Evolutionary conservation across 208 protist genomes (phyloP).

Genomic region (Crithidia brevicula): DNA sequence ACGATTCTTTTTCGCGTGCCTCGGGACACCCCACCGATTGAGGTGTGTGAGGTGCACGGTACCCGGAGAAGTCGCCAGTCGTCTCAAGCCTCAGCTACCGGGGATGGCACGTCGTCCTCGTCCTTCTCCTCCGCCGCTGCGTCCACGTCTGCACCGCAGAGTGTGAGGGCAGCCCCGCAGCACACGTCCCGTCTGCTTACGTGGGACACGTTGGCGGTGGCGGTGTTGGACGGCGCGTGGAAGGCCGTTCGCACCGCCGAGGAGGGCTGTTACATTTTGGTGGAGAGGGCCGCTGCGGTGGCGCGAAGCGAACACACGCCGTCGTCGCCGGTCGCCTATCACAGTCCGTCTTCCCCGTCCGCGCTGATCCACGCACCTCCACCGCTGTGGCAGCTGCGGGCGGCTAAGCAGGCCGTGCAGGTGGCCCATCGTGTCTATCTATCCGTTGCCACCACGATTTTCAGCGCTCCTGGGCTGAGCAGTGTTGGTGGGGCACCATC

Average conservation of each 20-base stretch:
- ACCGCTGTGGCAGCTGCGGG: conserved; percentile 8
- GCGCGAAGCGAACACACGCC: conserved; percentile 9
- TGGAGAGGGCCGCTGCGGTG: neutral
- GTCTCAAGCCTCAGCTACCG: neutral
- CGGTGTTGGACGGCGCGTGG: conserved; percentile 33
- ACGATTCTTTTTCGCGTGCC: conserved; percentile 12
- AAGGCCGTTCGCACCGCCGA: conserved; percentile 6
- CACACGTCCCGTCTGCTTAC: conserved; percentile 13
- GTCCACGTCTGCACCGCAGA: neutral
- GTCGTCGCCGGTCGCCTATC: neutral
- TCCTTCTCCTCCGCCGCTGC: neutral
- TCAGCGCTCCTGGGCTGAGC: conserved; percentile 1
- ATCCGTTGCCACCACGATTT: conserved; percentile 5
- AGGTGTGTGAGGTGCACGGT: conserved; percentile 19
- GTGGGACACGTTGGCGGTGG: conserved; percentile 28
- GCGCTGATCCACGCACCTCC: neutral
- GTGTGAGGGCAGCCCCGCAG: neutral
- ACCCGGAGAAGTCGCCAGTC: neutral
- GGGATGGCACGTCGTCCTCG: neutral
- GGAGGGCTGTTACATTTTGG: conserved; percentile 19
- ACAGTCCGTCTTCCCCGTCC: too few species aligned
- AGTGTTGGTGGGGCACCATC: conserved; percentile 1
- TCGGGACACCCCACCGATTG: neutral
- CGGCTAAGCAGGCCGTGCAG: conserved; percentile 15
- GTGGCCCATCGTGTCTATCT: conserved; percentile 24